phyloP scores from a whole-genome alignment of 176 grass and related monocot species.

The Rhipidocladum racemiflorum region DNA sequence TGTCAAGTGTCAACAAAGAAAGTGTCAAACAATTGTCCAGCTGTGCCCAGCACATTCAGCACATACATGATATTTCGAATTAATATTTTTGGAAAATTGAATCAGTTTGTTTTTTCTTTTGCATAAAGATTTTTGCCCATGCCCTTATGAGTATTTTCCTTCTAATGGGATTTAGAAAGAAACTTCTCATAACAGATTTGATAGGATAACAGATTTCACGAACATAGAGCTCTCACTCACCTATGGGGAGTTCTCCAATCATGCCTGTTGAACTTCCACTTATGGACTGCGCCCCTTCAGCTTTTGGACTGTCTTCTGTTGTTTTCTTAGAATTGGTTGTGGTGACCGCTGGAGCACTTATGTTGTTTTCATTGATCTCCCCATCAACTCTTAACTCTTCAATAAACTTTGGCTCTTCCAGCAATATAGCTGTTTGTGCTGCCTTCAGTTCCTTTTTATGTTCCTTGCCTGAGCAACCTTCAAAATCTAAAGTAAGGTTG shows the following conservation, averaged over 20 bases:
- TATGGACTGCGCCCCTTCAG: neutral
- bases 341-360: neutral
- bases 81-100: neutral
- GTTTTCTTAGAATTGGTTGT: neutral
- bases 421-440: neutral
- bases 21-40: neutral
- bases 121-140: neutral
- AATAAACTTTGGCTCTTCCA: neutral
- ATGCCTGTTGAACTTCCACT: neutral
- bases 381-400: neutral
- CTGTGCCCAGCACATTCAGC: neutral
- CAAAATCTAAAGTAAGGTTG: neutral
- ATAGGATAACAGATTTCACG: neutral
- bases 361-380: constrained; percentile 10
- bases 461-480: neutral
- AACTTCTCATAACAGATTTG: constrained; percentile 5
- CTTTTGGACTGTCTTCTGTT: neutral
- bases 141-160: neutral
- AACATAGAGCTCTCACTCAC: neutral
- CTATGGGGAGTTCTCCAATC: neutral
- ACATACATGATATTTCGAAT: neutral
- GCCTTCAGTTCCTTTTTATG: neutral
- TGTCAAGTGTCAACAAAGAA: constrained; percentile 8
- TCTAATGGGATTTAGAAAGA: neutral
- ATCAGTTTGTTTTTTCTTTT: neutral